phyloP scores from a whole-genome alignment of 129 eudicot genomes.

The Flaveria ramosissima region DNA sequence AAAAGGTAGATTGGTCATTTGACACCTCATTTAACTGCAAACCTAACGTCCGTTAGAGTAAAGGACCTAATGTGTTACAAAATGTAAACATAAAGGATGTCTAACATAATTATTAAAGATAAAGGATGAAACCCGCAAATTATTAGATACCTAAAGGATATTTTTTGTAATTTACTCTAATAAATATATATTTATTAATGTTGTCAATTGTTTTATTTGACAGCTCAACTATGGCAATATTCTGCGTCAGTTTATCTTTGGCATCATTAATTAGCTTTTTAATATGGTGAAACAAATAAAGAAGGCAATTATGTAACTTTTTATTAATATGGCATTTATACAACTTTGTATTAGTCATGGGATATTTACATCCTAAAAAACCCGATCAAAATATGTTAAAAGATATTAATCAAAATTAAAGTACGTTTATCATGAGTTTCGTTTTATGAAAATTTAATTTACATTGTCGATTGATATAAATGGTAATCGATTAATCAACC shows the following conservation, averaged over 20 bases:
- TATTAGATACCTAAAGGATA: no score
- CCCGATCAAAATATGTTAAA: background rate
- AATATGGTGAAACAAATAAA: conserved; percentile 16
- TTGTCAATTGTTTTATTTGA: background rate
- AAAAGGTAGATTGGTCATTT: no score
- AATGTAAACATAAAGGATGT: no score
- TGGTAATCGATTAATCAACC: background rate
- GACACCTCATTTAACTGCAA: no score
- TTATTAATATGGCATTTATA: background rate
- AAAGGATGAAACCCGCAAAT: no score
- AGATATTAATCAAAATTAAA: background rate
- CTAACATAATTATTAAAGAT: no score
- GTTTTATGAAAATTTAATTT: background rate
- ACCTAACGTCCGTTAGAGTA: no score
- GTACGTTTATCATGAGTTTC: background rate
- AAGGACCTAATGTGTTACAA: no score
- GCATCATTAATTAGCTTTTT: conserved; percentile 1
- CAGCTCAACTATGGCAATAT: background rate
- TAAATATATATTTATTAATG: no score
- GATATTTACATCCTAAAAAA: background rate
- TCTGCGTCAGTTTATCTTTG: background rate
- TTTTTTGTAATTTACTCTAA: no score
- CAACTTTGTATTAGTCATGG: background rate
- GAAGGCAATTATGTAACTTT: background rate
- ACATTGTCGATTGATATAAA: background rate